phyloP scores from a whole-genome alignment of 1,139 yeast species.

The Starmera stellimalicola region DNA sequence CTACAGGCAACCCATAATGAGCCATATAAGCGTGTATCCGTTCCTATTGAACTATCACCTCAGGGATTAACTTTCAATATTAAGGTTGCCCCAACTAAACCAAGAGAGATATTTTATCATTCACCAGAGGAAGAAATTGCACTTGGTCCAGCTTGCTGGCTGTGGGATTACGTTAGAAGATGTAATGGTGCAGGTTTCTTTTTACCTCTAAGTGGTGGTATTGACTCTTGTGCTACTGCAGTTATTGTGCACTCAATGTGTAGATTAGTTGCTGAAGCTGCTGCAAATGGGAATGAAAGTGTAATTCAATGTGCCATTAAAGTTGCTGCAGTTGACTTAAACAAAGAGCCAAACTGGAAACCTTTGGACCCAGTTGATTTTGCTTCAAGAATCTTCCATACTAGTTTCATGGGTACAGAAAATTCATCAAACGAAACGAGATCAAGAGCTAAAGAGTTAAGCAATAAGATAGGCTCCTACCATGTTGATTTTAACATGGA shows the following conservation, averaged over 20 bases:
- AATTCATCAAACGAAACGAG: conserved; percentile 88
- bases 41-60: conserved; percentile 56
- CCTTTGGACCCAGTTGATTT: conserved; percentile 73
- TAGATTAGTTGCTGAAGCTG: conserved; percentile 62
- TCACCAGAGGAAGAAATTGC: conserved; percentile 94
- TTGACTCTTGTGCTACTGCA: conserved; percentile 96
- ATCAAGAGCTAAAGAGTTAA: conserved; percentile 68
- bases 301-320: conserved; percentile 68
- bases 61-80: conserved; percentile 50
- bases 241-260: conserved; percentile 94
- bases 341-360: conserved; percentile 41
- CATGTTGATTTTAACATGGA: conserved; percentile 94
- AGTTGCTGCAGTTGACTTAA: conserved; percentile 40
- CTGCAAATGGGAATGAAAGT: conserved; percentile 54
- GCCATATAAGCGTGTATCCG: conserved; percentile 50
- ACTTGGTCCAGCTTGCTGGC: conserved; percentile 97
- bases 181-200: conserved; percentile 87
- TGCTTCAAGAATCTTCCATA: conserved; percentile 68
- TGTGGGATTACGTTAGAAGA: conserved; percentile 94
- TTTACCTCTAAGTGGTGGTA: conserved; percentile 92
- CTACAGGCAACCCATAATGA: conserved; percentile 51
- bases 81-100: conserved; percentile 47
- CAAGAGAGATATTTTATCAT: conserved; percentile 50
- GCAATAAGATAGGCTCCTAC: conserved; percentile 72
- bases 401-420: conserved; percentile 91